Conservation (phyloP, 805 yeast species). For the Dipodascus geniculatus region DNA sequence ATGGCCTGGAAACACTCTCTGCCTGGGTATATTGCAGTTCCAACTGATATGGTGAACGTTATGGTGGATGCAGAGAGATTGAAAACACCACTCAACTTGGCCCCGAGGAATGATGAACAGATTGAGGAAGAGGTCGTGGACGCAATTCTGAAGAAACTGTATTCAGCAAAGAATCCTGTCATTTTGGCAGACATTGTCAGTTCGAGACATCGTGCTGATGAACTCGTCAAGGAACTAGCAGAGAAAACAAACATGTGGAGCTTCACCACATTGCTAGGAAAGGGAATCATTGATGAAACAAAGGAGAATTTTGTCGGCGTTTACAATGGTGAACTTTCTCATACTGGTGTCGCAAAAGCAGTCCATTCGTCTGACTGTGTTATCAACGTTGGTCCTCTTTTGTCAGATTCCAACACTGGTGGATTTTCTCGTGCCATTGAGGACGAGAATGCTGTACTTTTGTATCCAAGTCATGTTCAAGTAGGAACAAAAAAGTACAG, state of each 20-base stretch:
- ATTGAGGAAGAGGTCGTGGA: slow-evolving; percentile 30
- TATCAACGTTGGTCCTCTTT: slow-evolving; percentile 55
- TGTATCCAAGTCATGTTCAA: slow-evolving; percentile 43
- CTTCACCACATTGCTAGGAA: slow-evolving; percentile 56
- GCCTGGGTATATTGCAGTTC: slow-evolving; percentile 78
- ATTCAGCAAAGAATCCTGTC: slow-evolving; percentile 46
- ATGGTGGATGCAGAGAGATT: background rate
- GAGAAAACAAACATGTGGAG: slow-evolving; percentile 40
- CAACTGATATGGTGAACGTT: slow-evolving; percentile 42
- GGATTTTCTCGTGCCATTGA: slow-evolving; percentile 40
- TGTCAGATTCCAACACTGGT: slow-evolving; percentile 62
- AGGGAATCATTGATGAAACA: slow-evolving; percentile 64
- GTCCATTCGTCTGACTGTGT: slow-evolving; percentile 54
- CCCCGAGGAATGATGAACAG: slow-evolving; percentile 19
- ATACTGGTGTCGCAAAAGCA: slow-evolving; percentile 35
- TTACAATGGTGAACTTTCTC: slow-evolving; percentile 52
- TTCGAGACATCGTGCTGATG: slow-evolving; percentile 43
- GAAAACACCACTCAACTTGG: slow-evolving; percentile 22
- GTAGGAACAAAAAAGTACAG: slow-evolving; percentile 32
- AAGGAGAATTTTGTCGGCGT: slow-evolving; percentile 54
- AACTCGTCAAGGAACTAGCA: slow-evolving; percentile 38
- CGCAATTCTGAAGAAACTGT: slow-evolving; percentile 38
- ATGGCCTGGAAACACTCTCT: slow-evolving; percentile 44
- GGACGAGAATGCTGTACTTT: slow-evolving; percentile 32
- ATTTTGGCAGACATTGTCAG: slow-evolving; percentile 62